Evolutionary conservation across 805 yeast species (phyloP).

Genomic region (Ogataea chonburiensis): DNA sequence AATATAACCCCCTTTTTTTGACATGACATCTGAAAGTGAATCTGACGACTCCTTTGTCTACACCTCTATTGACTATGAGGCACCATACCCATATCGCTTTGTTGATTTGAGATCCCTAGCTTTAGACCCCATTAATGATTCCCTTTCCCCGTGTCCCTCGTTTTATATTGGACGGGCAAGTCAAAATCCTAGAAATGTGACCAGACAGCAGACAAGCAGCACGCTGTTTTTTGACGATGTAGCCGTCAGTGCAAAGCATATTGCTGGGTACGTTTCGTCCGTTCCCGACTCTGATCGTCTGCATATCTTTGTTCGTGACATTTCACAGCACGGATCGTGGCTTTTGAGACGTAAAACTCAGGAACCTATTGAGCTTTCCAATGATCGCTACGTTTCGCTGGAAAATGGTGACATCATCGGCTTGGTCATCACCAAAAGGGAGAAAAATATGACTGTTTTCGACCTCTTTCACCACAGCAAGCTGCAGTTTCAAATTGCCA

Average conservation of each 20-base stretch:
- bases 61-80: neutral
- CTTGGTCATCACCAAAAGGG: constrained; percentile 13
- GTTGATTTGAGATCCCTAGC: constrained; percentile 1
- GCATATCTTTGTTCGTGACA: constrained; percentile 12
- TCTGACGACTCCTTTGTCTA: constrained; percentile 1
- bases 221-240: constrained; percentile 23
- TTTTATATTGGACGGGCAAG: constrained; percentile 29
- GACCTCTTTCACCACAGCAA: constrained; percentile 25
- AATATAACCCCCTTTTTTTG: constrained; percentile 1
- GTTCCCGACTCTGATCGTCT: neutral
- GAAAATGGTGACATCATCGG: constrained; percentile 26
- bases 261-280: constrained; percentile 12
- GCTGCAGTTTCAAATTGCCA: constrained; percentile 24
- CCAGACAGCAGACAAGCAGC: constrained; percentile 8
- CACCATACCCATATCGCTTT: constrained; percentile 11
- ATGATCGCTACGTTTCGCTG: constrained; percentile 2
- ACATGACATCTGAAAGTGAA: constrained; percentile 1
- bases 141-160: too few relatives aligned
- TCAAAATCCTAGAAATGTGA: constrained; percentile 4
- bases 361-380: neutral
- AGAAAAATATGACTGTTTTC: neutral
- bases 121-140: too few relatives aligned
- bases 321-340: constrained; percentile 23
- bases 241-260: constrained; percentile 29
- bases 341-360: constrained; percentile 7